Base-by-base conservation (phyloP, 2,329 filamentous ascomycete species). In the Didymella exigua region DNA sequence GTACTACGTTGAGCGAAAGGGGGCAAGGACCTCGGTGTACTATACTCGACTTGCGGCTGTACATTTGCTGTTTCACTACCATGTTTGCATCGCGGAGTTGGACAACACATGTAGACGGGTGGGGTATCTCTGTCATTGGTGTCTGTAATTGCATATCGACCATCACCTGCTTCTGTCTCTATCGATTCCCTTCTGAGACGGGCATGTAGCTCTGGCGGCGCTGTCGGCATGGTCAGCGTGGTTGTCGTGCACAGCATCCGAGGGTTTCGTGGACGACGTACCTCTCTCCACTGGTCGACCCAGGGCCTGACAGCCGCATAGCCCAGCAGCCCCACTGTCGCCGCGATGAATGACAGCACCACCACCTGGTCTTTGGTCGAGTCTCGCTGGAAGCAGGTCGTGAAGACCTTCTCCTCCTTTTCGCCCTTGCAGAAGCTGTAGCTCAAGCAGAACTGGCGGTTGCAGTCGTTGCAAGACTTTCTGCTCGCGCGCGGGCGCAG, bases 331-430 rank as follows among this genome's bases (percentile, higher is more conserved):
- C 84, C 82, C 8, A 82, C 79, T 2, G 86, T 89, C 26, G 84
- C 83, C 55, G 85, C 76, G 36, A 89, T 86, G 67, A 89, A 89
- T 23, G 87, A 81, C 55, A 85, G 83, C 2, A 89, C 86, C 2
- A 89, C 84, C 1, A 83, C 81, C 68, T 87, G 79, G 62, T 89
- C 86, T 67, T 89, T 89, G 16, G 81, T 78, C n/a, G 85, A 87
- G 69, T 89, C 86, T 50, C 86, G 77, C 67, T 89, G 86, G 66
- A 89, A 89, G 74, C 86, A 89, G 9, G 83, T 86, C 5, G 86
- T 86, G 54, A 85, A 81, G 3, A 89, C 81, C 65, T 88, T 85
- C 42, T 86, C 85, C 64, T 86, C 84, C 63, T 82, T 84, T 18
- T 81, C 84, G 27, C 78, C 81, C 59, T 86, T 82, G 67, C 86